A percentile compares a stretch with the other conserved stretches of the same genome.
Evolutionary conservation across 306 rosid genomes (phyloP).

Genomic region (Ochetophila trinervis): DNA sequence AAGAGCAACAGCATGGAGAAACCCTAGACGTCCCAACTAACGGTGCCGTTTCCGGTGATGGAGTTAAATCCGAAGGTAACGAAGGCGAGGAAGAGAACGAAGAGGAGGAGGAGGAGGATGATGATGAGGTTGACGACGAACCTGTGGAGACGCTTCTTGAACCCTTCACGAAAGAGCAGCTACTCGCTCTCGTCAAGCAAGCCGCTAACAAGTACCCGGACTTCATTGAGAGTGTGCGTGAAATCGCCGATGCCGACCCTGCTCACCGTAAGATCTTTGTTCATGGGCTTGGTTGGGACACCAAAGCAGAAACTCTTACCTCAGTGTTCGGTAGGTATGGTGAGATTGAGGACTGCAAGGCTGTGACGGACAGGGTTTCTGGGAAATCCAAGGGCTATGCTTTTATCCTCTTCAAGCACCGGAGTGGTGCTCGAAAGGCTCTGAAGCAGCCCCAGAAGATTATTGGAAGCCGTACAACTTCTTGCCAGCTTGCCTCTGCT

Average conservation of each 20-base stretch:
- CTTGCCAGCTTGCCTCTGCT: conserved; percentile 55
- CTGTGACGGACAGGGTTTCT: conserved; percentile 52
- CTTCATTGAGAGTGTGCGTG: conserved; percentile 41
- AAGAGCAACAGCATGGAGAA: background rate
- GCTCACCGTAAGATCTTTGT: conserved; percentile 67
- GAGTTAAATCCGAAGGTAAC: background rate
- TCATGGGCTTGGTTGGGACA: conserved; percentile 76
- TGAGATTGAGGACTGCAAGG: conserved; percentile 66
- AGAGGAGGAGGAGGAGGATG: conserved; percentile 19
- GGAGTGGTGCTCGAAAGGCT: conserved; percentile 50
- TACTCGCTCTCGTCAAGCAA: conserved; percentile 44
- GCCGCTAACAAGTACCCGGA: conserved; percentile 53
- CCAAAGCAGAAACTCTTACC: conserved; percentile 56
- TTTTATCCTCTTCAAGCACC: conserved; percentile 59
- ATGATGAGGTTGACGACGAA: conserved; percentile 48
- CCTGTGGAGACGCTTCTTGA: conserved; percentile 65
- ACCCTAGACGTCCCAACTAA: background rate
- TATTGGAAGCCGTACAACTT: conserved; percentile 49
- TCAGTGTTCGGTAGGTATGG: conserved; percentile 51
- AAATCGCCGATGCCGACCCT: conserved; percentile 67
- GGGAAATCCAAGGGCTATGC: conserved; percentile 74
- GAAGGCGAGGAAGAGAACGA: conserved; percentile 15
- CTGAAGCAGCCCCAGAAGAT: conserved; percentile 56
- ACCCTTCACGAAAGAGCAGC: conserved; percentile 66
- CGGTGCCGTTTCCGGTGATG: background rate